Conservation (phyloP, 2,329 filamentous ascomycete genomes). For the Botrytis porri region DNA sequence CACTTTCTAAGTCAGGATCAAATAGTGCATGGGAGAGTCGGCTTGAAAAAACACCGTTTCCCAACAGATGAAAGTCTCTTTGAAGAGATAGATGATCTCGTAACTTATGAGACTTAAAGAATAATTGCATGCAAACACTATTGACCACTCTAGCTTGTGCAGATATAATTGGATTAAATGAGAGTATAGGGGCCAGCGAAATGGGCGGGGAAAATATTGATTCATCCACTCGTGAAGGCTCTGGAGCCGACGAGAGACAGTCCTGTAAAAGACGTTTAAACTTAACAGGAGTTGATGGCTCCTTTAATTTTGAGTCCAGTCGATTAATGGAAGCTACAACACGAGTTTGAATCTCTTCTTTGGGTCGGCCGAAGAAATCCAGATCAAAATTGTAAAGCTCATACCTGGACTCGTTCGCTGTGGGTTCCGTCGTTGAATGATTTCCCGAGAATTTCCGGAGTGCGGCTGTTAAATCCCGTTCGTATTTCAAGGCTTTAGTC, state of each 20-base stretch:
- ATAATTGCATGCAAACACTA: conserved; percentile 68
- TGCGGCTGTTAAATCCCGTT: conserved; percentile 42
- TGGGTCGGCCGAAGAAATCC: conserved; percentile 50
- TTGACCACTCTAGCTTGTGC: conserved; percentile 77
- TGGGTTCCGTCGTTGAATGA: background rate
- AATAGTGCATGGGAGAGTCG: conserved; percentile 81
- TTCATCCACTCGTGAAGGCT: conserved; percentile 18
- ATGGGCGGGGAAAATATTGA: conserved; percentile 36
- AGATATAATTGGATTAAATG: conserved; percentile 69
- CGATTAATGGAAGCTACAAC: conserved; percentile 51
- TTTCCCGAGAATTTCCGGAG: conserved; percentile 28
- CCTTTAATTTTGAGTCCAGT: conserved; percentile 42
- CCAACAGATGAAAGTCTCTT: conserved; percentile 76
- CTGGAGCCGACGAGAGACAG: conserved; percentile 26
- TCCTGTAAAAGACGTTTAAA: conserved; percentile 29
- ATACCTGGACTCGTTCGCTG: background rate
- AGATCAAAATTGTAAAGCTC: conserved; percentile 21
- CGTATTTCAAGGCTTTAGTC: conserved; percentile 53
- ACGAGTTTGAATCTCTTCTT: conserved; percentile 46
- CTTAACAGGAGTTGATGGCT: conserved; percentile 24
- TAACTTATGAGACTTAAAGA: conserved; percentile 73
- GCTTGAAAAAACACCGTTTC: conserved; percentile 79
- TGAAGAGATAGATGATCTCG: conserved; percentile 71
- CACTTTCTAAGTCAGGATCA: conserved; percentile 74
- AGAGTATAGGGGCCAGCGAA: conserved; percentile 62